Percentiles rank a stretch among this genome's conserved stretches.
These are phyloP conservation scores for Lichtheimia hyalospora DNA, from an alignment of 371 early-diverging fungal genomes.

Conservation along the genomic window DNA sequence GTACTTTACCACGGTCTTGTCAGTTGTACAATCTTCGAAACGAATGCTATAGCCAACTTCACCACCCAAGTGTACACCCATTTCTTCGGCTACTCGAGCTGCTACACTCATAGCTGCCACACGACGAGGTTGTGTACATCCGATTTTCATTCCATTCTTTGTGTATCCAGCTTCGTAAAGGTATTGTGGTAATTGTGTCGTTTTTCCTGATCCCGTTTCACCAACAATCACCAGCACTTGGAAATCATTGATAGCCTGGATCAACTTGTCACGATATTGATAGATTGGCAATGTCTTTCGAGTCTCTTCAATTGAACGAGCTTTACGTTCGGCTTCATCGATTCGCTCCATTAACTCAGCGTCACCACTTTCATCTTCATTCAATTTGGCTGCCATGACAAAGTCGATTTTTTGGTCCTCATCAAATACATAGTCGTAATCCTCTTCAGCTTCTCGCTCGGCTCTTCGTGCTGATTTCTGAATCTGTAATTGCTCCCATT, in stretches of 20 bases:
- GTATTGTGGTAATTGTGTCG: slow-evolving; percentile 99
- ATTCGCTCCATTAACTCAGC: slow-evolving; percentile 62
- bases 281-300: slow-evolving; percentile 93
- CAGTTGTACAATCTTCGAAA: slow-evolving; percentile 96
- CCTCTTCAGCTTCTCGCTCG: slow-evolving; percentile 36
- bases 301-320: slow-evolving; percentile 81
- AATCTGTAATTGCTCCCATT: slow-evolving; percentile 91
- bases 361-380: slow-evolving; percentile 56
- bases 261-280: slow-evolving; percentile 76
- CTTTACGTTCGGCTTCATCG: slow-evolving; percentile 70
- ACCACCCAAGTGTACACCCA: slow-evolving; percentile 89
- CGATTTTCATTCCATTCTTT: slow-evolving; percentile 85
- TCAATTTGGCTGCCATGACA: slow-evolving; percentile 74
- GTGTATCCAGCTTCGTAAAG: slow-evolving; percentile 94
- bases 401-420: slow-evolving; percentile 92
- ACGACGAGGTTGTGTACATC: slow-evolving; percentile 99
- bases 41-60: slow-evolving; percentile 98
- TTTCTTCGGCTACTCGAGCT: slow-evolving; percentile 95
- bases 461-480: slow-evolving; percentile 60
- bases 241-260: slow-evolving; percentile 82
- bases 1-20: slow-evolving; percentile 95
- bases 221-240: slow-evolving; percentile 95
- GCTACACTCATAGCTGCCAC: slow-evolving; percentile 99
- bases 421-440: slow-evolving; percentile 94
- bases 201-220: slow-evolving; percentile 99